Evolutionary conservation across 345 rosid genomes (phyloP), one percentile per base, ranked within the genome.

Genomic region (Noccaea bulbosa): DNA sequence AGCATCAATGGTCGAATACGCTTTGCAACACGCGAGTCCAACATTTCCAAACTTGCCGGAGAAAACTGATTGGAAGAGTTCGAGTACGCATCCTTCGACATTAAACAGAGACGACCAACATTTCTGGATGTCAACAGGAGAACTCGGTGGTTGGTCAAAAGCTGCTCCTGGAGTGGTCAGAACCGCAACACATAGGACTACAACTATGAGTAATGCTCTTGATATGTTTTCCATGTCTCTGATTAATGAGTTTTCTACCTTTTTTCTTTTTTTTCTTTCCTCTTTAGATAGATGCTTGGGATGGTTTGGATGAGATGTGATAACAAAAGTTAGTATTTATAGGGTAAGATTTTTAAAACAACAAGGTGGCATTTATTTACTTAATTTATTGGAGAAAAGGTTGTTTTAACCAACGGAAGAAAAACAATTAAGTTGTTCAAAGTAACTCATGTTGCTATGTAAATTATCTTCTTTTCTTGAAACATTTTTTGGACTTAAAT

Each of bases 91-190:
- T 56, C 44, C 62, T 9, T 56, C 0, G 30, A 56, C 62, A 30
- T 16, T 56, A 3, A 56, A 56, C 8, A 56, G 61, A 35, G 61
- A 35, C 15, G 61, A 56, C 61, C 61, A 56, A 38, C 61, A 56
- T 1, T 56, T 56, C 30, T 56, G 44, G 8, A 35, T 2, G 44
- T 56, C 12, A 8, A 35, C 9, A 9, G 61, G 61, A 33, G 0
- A 33, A 1, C 1, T 15, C 0, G 60, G 60, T 15, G 60, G 60
- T 35, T 35, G 4, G 3, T 35, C 61, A 16, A 35, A 8, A 35
- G 61, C 14, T 11, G 44, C 44, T 15, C 61, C 61, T 15, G n/a
- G 44, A 56, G 61, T 56, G 44, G 35, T 9, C 30, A 56, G 5
- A 16, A 35, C 44, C 5, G 44, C 30, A 56, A 5, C 44, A 10